These are phyloP conservation scores for Vaccinium darrowii DNA, from an alignment of 148 eudicot species.

Conservation along the genomic window DNA sequence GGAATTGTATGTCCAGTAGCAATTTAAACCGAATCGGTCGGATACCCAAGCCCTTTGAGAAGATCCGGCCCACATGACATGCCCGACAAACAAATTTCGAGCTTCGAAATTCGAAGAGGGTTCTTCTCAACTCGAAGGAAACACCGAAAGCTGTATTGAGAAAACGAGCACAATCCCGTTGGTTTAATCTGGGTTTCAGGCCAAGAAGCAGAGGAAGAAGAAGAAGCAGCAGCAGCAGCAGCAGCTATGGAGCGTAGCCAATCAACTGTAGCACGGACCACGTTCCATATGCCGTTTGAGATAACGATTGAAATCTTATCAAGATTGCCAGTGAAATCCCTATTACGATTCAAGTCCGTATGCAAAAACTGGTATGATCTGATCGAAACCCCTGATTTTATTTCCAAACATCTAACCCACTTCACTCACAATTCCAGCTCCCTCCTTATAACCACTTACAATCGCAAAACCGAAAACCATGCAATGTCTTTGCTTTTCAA, in stretches of 20 bases:
- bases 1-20: too few species aligned
- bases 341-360: background rate
- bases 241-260: background rate
- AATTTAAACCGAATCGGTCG: too few species aligned
- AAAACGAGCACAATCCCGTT: too few species aligned
- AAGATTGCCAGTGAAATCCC: constrained; percentile 4
- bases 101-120: too few species aligned
- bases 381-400: constrained; percentile 12
- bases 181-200: too few species aligned
- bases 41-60: too few species aligned
- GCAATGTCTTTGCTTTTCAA: background rate
- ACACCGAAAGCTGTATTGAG: too few species aligned
- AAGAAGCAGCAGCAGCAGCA: background rate
- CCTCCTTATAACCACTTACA: background rate
- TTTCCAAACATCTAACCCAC: background rate
- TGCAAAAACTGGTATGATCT: constrained; percentile 10
- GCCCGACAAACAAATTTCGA: too few species aligned
- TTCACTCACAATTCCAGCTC: background rate
- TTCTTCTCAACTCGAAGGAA: too few species aligned
- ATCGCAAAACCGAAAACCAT: too few species aligned
- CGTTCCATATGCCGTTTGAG: background rate
- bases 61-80: too few species aligned
- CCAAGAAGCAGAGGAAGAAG: too few species aligned
- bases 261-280: background rate
- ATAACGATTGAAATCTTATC: background rate